phyloP scores from a whole-genome alignment of 2,329 filamentous ascomycete genomes.

The Paecilomyces niveus region DNA sequence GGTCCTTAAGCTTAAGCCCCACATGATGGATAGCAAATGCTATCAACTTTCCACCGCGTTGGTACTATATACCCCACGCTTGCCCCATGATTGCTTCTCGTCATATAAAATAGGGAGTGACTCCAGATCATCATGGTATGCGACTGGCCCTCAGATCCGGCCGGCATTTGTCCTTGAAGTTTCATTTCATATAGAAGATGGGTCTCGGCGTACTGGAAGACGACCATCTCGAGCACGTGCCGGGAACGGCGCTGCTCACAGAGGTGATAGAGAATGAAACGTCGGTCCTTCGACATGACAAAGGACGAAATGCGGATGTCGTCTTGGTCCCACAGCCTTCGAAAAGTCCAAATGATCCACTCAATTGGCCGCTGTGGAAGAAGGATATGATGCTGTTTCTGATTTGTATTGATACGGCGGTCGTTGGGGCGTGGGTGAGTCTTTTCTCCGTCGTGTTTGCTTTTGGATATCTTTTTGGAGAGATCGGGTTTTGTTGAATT shows the following conservation, averaged over 20 bases:
- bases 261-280: slow-evolving; percentile 16
- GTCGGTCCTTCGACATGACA: slow-evolving; percentile 19
- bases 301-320: slow-evolving; percentile 18
- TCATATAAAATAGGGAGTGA: not conserved
- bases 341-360: slow-evolving; percentile 23
- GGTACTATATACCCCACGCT: not conserved
- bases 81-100: not conserved
- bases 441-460: not conserved
- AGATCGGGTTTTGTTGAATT: not conserved
- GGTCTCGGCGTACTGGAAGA: slow-evolving; percentile 24
- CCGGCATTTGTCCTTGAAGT: not conserved
- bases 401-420: slow-evolving; percentile 30
- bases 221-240: slow-evolving; percentile 18
- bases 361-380: slow-evolving; percentile 26
- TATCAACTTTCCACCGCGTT: not conserved
- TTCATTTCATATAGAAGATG: slow-evolving; percentile 10
- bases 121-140: not conserved
- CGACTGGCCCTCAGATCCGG: not conserved
- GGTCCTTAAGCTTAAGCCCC: not conserved
- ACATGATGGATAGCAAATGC: not conserved
- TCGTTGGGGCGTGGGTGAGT: slow-evolving; percentile 24
- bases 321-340: slow-evolving; percentile 21
- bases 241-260: slow-evolving; percentile 17
- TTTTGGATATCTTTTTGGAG: not conserved
- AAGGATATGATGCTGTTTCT: slow-evolving; percentile 35